phyloP scores from a whole-genome alignment of 345 rosid species.

The Salix brachista region DNA sequence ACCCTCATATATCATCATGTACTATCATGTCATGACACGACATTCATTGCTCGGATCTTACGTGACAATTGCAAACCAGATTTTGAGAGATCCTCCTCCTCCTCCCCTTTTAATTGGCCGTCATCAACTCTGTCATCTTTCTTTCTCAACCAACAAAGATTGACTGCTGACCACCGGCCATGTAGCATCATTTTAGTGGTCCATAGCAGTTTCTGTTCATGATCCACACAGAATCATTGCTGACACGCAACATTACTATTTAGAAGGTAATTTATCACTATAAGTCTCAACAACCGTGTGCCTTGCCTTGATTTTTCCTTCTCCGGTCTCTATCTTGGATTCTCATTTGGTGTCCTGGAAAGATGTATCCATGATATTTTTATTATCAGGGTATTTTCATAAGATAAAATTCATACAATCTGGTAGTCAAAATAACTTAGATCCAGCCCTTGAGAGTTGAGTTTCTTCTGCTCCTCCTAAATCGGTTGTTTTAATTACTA shows the following conservation, averaged over 20 bases:
- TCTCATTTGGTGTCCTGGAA: constrained; percentile 4
- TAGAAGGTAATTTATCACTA: constrained; percentile 12
- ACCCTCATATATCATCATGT: neutral
- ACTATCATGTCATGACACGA: neutral
- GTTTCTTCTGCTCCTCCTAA: no score
- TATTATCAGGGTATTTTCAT: no score
- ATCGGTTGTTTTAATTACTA: neutral
- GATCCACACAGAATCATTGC: constrained; percentile 3
- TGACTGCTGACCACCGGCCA: constrained; percentile 31
- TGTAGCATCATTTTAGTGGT: constrained; percentile 17
- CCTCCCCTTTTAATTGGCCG: neutral
- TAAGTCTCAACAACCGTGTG: neutral
- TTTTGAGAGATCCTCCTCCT: neutral
- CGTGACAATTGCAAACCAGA: neutral
- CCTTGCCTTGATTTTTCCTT: constrained; percentile 4
- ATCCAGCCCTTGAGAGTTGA: no score
- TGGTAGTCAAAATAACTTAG: no score
- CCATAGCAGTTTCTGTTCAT: neutral
- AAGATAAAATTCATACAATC: no score
- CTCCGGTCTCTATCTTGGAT: constrained; percentile 4
- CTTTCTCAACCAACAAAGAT: constrained; percentile 5
- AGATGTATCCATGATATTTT: constrained; percentile 10
- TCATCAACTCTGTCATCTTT: neutral
- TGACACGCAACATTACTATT: constrained; percentile 10
- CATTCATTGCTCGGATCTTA: neutral